Evolutionary conservation across 2,329 filamentous ascomycete genomes (phyloP).

Genomic region (Verticillium klebahnii): DNA sequence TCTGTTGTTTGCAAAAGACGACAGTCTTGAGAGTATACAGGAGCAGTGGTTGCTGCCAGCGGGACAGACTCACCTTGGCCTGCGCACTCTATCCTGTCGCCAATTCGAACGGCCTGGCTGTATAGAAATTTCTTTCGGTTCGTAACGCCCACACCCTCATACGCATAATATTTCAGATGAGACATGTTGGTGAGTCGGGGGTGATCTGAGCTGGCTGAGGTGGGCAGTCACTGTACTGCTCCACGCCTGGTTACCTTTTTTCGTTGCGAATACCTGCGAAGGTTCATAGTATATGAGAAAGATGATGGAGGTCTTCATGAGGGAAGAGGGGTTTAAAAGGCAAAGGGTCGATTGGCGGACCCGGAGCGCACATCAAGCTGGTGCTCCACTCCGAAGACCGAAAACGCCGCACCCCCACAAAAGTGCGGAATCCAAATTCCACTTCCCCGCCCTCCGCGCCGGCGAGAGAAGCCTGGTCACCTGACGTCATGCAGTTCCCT

Average conservation of each 20-base stretch:
- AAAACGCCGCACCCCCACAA: background rate
- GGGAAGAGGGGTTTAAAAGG: too few relatives aligned
- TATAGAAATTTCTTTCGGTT: constrained; percentile 29
- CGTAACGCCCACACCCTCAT: constrained; percentile 24
- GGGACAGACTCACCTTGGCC: constrained; percentile 34
- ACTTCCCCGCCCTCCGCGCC: background rate
- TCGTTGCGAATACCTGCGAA: too few relatives aligned
- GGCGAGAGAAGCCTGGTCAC: too few relatives aligned
- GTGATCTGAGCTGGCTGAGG: background rate
- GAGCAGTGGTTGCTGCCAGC: too few relatives aligned
- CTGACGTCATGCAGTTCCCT: background rate
- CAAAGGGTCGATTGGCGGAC: too few relatives aligned
- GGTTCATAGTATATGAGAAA: background rate
- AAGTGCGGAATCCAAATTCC: background rate
- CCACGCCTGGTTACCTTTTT: too few relatives aligned
- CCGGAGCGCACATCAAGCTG: background rate
- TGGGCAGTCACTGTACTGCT: too few relatives aligned
- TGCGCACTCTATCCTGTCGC: constrained; percentile 39
- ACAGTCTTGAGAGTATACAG: too few relatives aligned
- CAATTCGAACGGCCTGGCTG: constrained; percentile 43
- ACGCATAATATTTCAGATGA: constrained; percentile 25
- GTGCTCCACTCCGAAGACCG: background rate
- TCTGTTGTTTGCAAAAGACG: background rate
- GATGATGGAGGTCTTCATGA: background rate
- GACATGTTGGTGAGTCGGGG: constrained; percentile 17